Base-by-base conservation (phyloP, 176 grass and related monocot species). In the Dendrocalamus sinicus region DNA sequence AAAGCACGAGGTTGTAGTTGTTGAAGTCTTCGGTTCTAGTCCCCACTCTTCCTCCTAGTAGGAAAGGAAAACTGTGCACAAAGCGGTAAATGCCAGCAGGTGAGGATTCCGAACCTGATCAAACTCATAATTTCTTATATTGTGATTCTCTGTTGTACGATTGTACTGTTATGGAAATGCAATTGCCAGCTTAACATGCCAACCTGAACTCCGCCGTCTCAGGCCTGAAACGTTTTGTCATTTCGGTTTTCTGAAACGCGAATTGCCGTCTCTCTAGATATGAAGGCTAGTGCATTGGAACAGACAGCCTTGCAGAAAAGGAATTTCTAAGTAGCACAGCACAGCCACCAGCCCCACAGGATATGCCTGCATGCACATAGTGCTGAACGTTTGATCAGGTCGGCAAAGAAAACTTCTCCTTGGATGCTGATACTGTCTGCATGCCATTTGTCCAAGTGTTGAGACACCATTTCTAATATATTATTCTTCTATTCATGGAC, bases 331-430 rank as follows among this genome's bases (percentile, higher is more conserved):
- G 44, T 26, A 57, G 55, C 67, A 57, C 35, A 57, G 15, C 23
- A 70, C 50, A 24, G 41, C 69, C 55, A 73, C 17, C 53, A 79
- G 66, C 12, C 58, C 84, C 28, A 72, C 70, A 62, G 66, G 24
- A 78, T 22, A 45, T 59, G 9, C 9, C 44, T 45, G 44, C 9
- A 10, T 45, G 50, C 9, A 39, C 75, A 79, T 70, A 75, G 78
- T 76, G 78, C 40, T 50, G 67, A 79, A 78, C 85, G 60, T 73
- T 70, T 64, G 63, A 81, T 86, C 53, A 37, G 70, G 82, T 58
- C 76, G 44, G 51, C 55, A 9, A 61, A 73, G 13, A 77, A 64
- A 86, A 39, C 41, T 77, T 81, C 79, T 83, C 7, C 48, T 72
- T 67, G 73, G 59, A 67, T 45, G 79, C 15, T 59, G 9, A 6